These are phyloP conservation scores for Pisolithus orientalis DNA, from an alignment of 768 basidiomycete species.

Conservation along the genomic window DNA sequence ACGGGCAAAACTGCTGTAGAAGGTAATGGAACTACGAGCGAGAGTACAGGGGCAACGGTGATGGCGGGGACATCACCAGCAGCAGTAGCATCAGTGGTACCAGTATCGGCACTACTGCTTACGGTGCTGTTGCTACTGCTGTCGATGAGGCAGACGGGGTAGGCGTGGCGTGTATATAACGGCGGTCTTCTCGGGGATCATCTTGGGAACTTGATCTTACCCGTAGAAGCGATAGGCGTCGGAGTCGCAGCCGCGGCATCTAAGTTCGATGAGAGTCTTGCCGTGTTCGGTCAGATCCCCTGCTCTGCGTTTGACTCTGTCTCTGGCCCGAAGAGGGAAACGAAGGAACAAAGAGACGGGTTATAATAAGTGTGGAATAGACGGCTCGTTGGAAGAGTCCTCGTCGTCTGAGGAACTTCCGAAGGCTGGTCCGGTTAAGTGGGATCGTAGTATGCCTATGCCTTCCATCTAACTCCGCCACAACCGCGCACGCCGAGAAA, in stretches of 20 bases:
- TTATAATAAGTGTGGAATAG: constrained; percentile 14
- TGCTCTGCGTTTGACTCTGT: constrained; percentile 4
- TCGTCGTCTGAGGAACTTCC: constrained; percentile 18
- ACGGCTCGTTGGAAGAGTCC: constrained; percentile 27
- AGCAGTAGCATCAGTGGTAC: constrained; percentile 1
- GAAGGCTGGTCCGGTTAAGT: constrained; percentile 46
- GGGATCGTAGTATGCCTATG: constrained; percentile 73
- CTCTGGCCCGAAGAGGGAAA: constrained; percentile 17
- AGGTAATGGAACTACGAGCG: constrained; percentile 2
- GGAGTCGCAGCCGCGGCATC: constrained; percentile 19
- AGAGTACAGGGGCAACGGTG: constrained; percentile 4
- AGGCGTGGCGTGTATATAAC: constrained; percentile 16
- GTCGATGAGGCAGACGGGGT: not conserved
- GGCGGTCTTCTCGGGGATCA: constrained; percentile 31
- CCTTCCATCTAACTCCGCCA: constrained; percentile 60
- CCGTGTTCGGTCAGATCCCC: constrained; percentile 12
- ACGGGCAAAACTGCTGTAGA: constrained; percentile 3
- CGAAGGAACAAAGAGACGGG: constrained; percentile 18
- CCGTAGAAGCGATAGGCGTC: constrained; percentile 16
- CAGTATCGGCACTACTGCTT: too few relatives aligned
- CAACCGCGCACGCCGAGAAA: too few relatives aligned
- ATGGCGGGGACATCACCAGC: constrained; percentile 9
- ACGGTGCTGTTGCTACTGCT: too few relatives aligned
- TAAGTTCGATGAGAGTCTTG: constrained; percentile 15
- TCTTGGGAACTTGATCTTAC: constrained; percentile 25